Evolutionary conservation across 2,329 filamentous ascomycete genomes (phyloP), one percentile per base, ranked within the genome.

Genomic region (Fusarium oligoseptatum): DNA sequence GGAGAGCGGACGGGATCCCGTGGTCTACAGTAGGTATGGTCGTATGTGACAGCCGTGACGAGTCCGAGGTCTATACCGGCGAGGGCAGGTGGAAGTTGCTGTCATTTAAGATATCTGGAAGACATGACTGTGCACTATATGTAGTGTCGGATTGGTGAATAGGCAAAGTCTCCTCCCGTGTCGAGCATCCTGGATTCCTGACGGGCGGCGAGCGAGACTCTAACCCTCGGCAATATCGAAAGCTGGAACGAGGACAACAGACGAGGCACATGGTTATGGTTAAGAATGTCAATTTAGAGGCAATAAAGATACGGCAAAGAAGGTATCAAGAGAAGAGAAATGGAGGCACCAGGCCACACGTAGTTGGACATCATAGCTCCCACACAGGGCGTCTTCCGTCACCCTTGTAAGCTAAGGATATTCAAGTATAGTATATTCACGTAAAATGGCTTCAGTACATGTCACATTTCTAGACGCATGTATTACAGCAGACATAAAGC

Each of bases 1-100:
- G 27, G 48, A 52, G 48, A 52, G 48, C 48, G 48, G 48, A 52
- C 48, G 48, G 48, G 48, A 52, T 52, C 48, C 48, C 27, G 48
- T 52, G 48, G 27, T 52, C 48, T 52, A 52, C 24, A 52, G 48
- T 55, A 55, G 27, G 48, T 55, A 55, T 55, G 48, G 27, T 32
- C 48, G 48, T 55, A 55, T 55, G 27, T 55, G 27, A 14, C 1
- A 55, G 27, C 12, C 10, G 27, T 32, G 11, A 6, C 27, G 27
- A 32, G 3, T 6, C 1, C 17, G 12, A 34, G 17, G 27, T 7
- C 17, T 32, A 55, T 32, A 20, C 6, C 27, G 4, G 27, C n/a
- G 48, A 52, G 24, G 9, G 15, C 3, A 29, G 24, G 10, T n/a
- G 4, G 5, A 29, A 7, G 1, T 14, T 17, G 2, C 8, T 27